phyloP scores from a whole-genome alignment of 768 basidiomycete genomes.

The Tricholomella constricta region DNA sequence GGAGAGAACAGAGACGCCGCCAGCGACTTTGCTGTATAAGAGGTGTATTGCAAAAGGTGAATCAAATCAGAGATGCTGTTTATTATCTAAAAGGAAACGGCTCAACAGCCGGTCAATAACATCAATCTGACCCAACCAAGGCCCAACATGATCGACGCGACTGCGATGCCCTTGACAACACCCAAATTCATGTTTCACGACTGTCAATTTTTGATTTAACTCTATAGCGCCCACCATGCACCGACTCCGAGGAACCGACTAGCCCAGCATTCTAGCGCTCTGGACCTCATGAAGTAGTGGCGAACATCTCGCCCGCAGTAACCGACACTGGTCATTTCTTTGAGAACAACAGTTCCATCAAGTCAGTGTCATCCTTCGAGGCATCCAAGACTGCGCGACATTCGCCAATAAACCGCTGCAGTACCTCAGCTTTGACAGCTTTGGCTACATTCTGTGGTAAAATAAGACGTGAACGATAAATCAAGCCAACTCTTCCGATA shows the following conservation, averaged over 20 bases:
- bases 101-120: too few relatives aligned
- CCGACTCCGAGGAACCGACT: background rate
- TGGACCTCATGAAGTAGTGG: too few relatives aligned
- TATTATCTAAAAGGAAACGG: slow-evolving; percentile 8
- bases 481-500: background rate
- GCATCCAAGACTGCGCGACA: background rate
- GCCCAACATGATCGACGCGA: background rate
- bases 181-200: background rate
- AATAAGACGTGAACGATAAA: background rate
- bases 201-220: background rate
- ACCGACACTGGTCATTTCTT: background rate
- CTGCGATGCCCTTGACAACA: background rate
- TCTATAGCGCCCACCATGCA: background rate
- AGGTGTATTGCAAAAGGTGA: slow-evolving; percentile 3
- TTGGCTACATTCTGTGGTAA: slow-evolving; percentile 7
- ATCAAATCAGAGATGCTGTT: slow-evolving; percentile 16
- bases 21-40: slow-evolving; percentile 27
- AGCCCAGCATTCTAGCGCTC: slow-evolving; percentile 10
- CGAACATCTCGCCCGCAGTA: too few relatives aligned
- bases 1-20: slow-evolving; percentile 28
- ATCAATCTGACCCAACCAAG: background rate
- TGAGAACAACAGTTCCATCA: background rate
- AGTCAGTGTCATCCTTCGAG: background rate
- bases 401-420: background rate
- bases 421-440: background rate